phyloP scores from a whole-genome alignment of 192 early-diverging fungal genomes.

The Radiomyces spectabilis region DNA sequence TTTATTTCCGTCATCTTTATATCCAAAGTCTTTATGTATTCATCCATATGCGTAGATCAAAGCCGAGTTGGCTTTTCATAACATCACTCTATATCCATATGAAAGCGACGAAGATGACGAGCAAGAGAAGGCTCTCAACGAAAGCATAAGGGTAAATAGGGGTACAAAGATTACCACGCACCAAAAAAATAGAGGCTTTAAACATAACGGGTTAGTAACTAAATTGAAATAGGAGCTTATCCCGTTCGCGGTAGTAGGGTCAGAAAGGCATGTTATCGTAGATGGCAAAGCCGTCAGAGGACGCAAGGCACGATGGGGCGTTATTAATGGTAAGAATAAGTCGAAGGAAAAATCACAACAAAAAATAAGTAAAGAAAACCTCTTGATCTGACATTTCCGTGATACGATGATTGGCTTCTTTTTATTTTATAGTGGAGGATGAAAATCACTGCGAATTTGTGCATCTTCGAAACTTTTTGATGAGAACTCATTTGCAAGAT shows the following conservation, averaged over 20 bases:
- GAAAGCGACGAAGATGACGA: slow-evolving; percentile 78
- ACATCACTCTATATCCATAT: slow-evolving; percentile 87
- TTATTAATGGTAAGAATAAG: slow-evolving; percentile 60
- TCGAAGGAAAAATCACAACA: neutral
- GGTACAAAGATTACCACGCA: neutral
- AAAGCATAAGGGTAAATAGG: slow-evolving; percentile 56
- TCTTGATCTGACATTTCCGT: too few species aligned
- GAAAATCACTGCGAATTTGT: slow-evolving; percentile 93
- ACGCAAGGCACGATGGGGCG: slow-evolving; percentile 82
- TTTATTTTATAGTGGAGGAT: slow-evolving; percentile 66
- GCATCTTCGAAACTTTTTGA: slow-evolving; percentile 86
- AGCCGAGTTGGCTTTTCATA: slow-evolving; percentile 88
- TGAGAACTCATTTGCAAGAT: slow-evolving; percentile 85
- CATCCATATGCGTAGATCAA: slow-evolving; percentile 48
- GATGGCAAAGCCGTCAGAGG: slow-evolving; percentile 86
- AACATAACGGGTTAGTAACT: too few species aligned
- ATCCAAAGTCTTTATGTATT: neutral
- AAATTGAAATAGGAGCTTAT: slow-evolving; percentile 57
- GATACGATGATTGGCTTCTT: too few species aligned
- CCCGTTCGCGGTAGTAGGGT: slow-evolving; percentile 93
- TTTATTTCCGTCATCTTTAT: neutral
- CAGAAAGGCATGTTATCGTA: slow-evolving; percentile 78
- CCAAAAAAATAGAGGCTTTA: neutral
- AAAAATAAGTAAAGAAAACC: neutral
- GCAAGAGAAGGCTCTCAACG: slow-evolving; percentile 63